Evolutionary conservation across 805 yeast species (phyloP), one percentile per base, ranked within the genome.

Genomic region (Sugiyamaella lignohabitans): DNA sequence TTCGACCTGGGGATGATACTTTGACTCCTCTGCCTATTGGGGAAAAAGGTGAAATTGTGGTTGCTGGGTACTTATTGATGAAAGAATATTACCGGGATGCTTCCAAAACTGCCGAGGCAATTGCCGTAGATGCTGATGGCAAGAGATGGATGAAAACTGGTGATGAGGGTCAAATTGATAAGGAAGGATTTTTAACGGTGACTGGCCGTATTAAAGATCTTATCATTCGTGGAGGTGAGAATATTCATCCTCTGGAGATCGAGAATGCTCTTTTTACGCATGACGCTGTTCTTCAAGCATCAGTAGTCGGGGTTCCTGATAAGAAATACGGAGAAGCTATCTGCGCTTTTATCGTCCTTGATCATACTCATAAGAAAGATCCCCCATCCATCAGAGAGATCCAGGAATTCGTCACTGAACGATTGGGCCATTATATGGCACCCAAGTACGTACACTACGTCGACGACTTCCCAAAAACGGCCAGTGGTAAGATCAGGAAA

Each of bases 121-220:
- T 60, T 60, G 48, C 54, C 18, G 32, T 34, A 3, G 58, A 55
- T 24, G 30, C 40, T n/a, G 43, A 51, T 37, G 62, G 61, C 1
- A 45, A 42, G 20, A 43, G 50, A 10, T 60, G 64, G 64, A 60
- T 60, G 64, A 38, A 54, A 22, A 59, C 64, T 17, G 64, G 64
- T 1, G 64, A 60, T 38, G 64, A 60, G 48, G 64, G 62, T 2
- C 41, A 43, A 18, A 47, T 60, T 11, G 64, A 60, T 47, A 46
- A 50, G 4, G 57, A 54, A 6, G 64, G 64, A 6, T 60, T 48
- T 43, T 39, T 60, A 18, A 51, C 49, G 17, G 59, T 60, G 5
- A 59, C 64, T 3, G 64, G 64, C 6, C 52, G 64, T n/a, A 61
- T 60, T 44, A 60, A 60, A 49, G 64, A 60, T 27, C 50, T 60